Evolutionary conservation across 495 filamentous ascomycete species (phyloP).

Genomic region (Aspergillus mulundensis): DNA sequence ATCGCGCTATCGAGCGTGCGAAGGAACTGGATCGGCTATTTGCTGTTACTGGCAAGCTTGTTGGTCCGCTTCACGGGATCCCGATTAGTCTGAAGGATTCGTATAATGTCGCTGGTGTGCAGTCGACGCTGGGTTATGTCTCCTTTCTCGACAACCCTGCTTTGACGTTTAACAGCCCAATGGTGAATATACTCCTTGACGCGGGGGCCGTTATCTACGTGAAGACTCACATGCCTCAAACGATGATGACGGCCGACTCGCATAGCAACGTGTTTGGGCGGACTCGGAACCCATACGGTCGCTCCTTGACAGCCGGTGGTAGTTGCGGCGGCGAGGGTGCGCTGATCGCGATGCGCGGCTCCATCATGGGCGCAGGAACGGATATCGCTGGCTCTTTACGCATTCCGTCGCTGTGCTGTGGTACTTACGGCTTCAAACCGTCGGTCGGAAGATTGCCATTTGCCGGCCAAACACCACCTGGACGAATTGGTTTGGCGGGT

Average conservation of each 20-base stretch:
- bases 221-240: slow-evolving; percentile 58
- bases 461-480: slow-evolving; percentile 30
- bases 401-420: slow-evolving; percentile 57
- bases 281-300: slow-evolving; percentile 53
- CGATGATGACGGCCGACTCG: slow-evolving; percentile 47
- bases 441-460: slow-evolving; percentile 52
- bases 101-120: slow-evolving; percentile 48
- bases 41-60: slow-evolving; percentile 26
- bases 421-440: slow-evolving; percentile 58
- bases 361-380: slow-evolving; percentile 58
- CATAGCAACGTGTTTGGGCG: slow-evolving; percentile 36
- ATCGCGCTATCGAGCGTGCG: slow-evolving; percentile 30
- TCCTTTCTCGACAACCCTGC: slow-evolving; percentile 51
- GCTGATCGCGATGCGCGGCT: slow-evolving; percentile 53
- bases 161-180: slow-evolving; percentile 29
- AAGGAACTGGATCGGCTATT: slow-evolving; percentile 32
- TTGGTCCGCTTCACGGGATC: slow-evolving; percentile 60
- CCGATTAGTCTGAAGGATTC: slow-evolving; percentile 65
- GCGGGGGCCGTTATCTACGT: slow-evolving; percentile 51
- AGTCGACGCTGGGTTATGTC: slow-evolving; percentile 24
- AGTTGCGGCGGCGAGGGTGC: slow-evolving; percentile 63
- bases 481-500: slow-evolving; percentile 39
- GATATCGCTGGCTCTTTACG: slow-evolving; percentile 64
- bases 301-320: slow-evolving; percentile 50
- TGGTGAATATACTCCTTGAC: slow-evolving; percentile 32